Conservation (phyloP, 2,329 filamentous ascomycete species). For the Anthostomella pinea region DNA sequence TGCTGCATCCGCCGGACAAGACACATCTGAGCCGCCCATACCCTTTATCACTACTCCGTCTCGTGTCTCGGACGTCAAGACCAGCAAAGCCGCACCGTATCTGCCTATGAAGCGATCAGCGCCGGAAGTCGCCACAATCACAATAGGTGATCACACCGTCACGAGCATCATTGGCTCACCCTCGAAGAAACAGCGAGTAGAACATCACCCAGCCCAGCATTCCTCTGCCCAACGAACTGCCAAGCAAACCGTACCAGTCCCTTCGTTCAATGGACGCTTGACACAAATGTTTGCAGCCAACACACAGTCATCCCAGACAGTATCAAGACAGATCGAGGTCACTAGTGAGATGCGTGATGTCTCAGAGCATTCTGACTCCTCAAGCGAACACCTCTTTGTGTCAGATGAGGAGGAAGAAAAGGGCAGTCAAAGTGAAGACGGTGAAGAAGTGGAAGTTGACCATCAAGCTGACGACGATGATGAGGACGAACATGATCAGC, state of each 20-base stretch:
- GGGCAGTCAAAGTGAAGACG: constrained; percentile 15
- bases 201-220: constrained; percentile 32
- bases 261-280: constrained; percentile 43
- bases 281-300: constrained; percentile 45
- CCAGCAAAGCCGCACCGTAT: constrained; percentile 19
- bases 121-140: constrained; percentile 69
- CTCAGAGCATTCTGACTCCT: constrained; percentile 22
- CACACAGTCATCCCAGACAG: constrained; percentile 18
- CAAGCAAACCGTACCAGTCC: constrained; percentile 28
- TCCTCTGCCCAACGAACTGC: constrained; percentile 29
- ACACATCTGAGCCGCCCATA: constrained; percentile 29
- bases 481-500: constrained; percentile 22
- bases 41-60: constrained; percentile 33
- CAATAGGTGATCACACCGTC: constrained; percentile 65
- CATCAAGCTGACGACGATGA: too few species aligned
- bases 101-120: constrained; percentile 53
- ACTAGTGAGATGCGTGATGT: constrained; percentile 12
- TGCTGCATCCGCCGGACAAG: background rate
- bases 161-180: constrained; percentile 63
- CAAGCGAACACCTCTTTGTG: constrained; percentile 29
- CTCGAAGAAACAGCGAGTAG: constrained; percentile 44
- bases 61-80: constrained; percentile 25
- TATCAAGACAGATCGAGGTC: constrained; percentile 10
- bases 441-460: constrained; percentile 20
- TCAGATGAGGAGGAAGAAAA: constrained; percentile 28